Conservation (phyloP, 495 filamentous ascomycete species). For the Aspergillus affinis region DNA sequence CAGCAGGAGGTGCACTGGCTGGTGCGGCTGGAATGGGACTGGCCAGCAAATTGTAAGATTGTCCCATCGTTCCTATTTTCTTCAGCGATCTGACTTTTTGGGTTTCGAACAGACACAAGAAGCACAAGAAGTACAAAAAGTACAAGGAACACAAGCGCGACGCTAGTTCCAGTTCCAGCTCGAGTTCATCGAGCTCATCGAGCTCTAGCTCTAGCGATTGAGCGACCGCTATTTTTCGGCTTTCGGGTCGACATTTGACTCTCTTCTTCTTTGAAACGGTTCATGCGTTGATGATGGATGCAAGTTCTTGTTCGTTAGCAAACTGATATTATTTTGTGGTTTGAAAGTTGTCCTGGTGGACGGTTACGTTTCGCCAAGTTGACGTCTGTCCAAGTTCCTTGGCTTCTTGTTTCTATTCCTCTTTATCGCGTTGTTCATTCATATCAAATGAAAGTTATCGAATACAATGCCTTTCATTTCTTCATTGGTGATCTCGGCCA, state of each 20-base stretch:
- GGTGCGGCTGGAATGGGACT: constrained; percentile 47
- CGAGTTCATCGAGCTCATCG: constrained; percentile 17
- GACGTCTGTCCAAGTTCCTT: not conserved
- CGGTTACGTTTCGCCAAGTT: not conserved
- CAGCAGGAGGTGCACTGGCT: constrained; percentile 41
- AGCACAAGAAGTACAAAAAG: constrained; percentile 36
- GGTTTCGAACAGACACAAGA: constrained; percentile 21
- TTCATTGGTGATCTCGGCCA: too few species aligned
- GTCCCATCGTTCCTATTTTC: not conserved
- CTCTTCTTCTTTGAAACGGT: not conserved
- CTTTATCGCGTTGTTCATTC: not conserved
- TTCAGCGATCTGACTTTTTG: not conserved
- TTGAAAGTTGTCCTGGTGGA: not conserved
- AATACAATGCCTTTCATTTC: not conserved
- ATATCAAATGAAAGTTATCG: not conserved
- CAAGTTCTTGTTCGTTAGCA: not conserved
- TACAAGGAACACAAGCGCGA: constrained; percentile 30
- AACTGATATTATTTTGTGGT: too few species aligned
- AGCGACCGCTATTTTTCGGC: not conserved
- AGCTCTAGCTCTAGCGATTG: constrained; percentile 21
- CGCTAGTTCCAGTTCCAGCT: constrained; percentile 29
- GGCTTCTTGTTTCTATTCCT: not conserved
- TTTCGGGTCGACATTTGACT: not conserved
- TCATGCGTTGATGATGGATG: not conserved
- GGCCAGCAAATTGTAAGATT: constrained; percentile 38